A percentile compares a stretch with the other conserved stretches of the same genome.
These are phyloP conservation scores for Pisolithus thermaeus DNA, from an alignment of 1,284 basidiomycete genomes.

Conservation along the genomic window DNA sequence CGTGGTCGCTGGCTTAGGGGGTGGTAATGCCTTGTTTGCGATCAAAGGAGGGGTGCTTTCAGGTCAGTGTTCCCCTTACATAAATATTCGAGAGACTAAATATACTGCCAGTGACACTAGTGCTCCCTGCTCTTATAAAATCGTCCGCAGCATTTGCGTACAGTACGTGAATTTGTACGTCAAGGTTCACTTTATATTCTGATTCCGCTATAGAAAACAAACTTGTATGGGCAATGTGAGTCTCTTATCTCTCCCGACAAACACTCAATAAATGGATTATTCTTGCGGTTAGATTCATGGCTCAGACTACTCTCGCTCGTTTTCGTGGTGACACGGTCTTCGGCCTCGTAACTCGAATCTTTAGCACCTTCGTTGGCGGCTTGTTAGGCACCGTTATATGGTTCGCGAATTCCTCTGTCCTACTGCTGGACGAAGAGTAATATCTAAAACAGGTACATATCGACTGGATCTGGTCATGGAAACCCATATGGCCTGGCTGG, in stretches of 20 bases:
- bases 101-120: slow-evolving; percentile 42
- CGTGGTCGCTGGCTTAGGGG: slow-evolving; percentile 33
- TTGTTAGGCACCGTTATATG: slow-evolving; percentile 65
- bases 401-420: slow-evolving; percentile 32
- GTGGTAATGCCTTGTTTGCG: slow-evolving; percentile 67
- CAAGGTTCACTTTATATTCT: background rate
- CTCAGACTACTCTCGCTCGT: slow-evolving; percentile 60
- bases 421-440: background rate
- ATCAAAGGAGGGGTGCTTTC: slow-evolving; percentile 75
- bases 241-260: background rate
- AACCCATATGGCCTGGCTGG: slow-evolving; percentile 74
- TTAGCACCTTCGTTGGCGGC: slow-evolving; percentile 68
- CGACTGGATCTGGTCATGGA: slow-evolving; percentile 57
- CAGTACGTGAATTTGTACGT: slow-evolving; percentile 33
- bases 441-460: slow-evolving; percentile 57
- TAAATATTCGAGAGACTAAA: background rate
- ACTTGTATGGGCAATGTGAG: slow-evolving; percentile 54
- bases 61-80: slow-evolving; percentile 26
- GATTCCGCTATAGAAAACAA: slow-evolving; percentile 37
- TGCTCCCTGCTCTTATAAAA: slow-evolving; percentile 55
- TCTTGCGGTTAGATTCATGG: slow-evolving; percentile 51
- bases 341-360: slow-evolving; percentile 56
- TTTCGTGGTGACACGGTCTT: slow-evolving; percentile 77
- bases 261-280: background rate
- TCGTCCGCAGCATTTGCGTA: slow-evolving; percentile 55